phyloP scores from a whole-genome alignment of 306 rosid species.

The Lathyrus sativus region DNA sequence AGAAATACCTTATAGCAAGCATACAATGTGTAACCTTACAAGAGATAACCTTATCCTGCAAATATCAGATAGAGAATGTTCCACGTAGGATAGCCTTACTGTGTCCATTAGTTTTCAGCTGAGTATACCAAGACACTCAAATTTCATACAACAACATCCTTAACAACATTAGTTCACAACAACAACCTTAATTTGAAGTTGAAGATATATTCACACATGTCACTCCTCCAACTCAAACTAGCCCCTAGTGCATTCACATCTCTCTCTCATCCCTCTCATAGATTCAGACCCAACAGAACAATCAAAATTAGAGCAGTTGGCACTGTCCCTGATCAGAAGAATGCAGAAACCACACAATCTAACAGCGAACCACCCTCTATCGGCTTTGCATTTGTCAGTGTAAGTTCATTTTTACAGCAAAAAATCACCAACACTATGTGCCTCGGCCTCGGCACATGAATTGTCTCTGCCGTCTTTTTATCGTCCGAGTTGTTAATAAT shows the following conservation, averaged over 20 bases:
- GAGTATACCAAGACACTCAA: slow-evolving; percentile 8
- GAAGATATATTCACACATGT: slow-evolving; percentile 40
- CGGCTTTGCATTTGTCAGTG: slow-evolving; percentile 75
- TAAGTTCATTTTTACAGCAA: slow-evolving; percentile 42
- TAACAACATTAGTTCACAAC: neutral
- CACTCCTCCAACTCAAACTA: slow-evolving; percentile 49
- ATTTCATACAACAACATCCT: slow-evolving; percentile 12
- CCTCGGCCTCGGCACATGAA: neutral
- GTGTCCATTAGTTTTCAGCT: too few relatives aligned
- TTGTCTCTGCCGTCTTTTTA: neutral
- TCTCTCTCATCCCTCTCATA: slow-evolving; percentile 45
- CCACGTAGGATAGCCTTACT: too few relatives aligned
- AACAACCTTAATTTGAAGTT: neutral
- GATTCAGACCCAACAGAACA: slow-evolving; percentile 41
- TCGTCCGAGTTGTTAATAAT: neutral
- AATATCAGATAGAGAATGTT: too few relatives aligned
- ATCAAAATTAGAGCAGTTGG: slow-evolving; percentile 60
- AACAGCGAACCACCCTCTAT: slow-evolving; percentile 54
- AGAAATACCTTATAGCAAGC: too few relatives aligned
- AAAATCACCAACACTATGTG: neutral
- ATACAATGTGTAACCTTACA: too few relatives aligned
- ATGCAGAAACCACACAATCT: slow-evolving; percentile 50
- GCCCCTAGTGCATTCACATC: slow-evolving; percentile 42
- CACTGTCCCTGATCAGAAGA: slow-evolving; percentile 52
- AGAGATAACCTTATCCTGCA: too few relatives aligned